Evolutionary conservation across 345 rosid genomes (phyloP), one percentile per base, ranked within the genome.

Genomic region (Eucalyptus sp.): DNA sequence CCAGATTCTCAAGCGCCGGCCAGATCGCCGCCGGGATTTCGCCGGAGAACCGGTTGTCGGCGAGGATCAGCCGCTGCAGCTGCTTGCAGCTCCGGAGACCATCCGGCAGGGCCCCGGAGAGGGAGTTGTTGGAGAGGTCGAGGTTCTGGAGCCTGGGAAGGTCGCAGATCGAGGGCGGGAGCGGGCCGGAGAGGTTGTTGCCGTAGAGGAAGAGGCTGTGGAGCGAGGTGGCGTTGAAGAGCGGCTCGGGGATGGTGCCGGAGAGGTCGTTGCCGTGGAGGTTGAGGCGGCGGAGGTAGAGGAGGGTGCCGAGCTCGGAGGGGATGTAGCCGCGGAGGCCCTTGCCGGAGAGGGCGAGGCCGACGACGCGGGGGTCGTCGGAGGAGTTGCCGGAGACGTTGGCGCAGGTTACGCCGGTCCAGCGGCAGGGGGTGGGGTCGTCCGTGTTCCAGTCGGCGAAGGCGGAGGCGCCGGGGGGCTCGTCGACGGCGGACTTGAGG

Each of bases 361-460:
- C 97, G 43, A 97, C 97, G 86, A 98, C 99, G 50, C 99, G 96
- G 0, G 95, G 93, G 90, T 88, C 94, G 1, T 50, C 87, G 54
- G 96, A 87, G 86, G 97, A 87, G 86, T 87, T 88, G 12, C 92
- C 96, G 43, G 99, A 86, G 87, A 95, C 88, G 92, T 96, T 96
- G 94, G 90, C 94, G 92, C 99, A 98, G 27, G 99, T 94, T 89
- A 98, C 86, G 52, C 99, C 99, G 10, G 97, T 89, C 99, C 99
- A 98, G 54, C 88, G 90, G 54, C 99, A 98, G 2, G 99, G 99
- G 12, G 94, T 95, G 88, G 94, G 68, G 86, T 98, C 99, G 71
- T 93, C 88, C 17, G 96, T 95, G 92, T 95, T 93, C 99, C 99
- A 98, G 90, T 95, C 96, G 90, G 99, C 90, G 91, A 98, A 96